phyloP scores from a whole-genome alignment of 2,329 filamentous ascomycete genomes.

The Beauveria australis region DNA sequence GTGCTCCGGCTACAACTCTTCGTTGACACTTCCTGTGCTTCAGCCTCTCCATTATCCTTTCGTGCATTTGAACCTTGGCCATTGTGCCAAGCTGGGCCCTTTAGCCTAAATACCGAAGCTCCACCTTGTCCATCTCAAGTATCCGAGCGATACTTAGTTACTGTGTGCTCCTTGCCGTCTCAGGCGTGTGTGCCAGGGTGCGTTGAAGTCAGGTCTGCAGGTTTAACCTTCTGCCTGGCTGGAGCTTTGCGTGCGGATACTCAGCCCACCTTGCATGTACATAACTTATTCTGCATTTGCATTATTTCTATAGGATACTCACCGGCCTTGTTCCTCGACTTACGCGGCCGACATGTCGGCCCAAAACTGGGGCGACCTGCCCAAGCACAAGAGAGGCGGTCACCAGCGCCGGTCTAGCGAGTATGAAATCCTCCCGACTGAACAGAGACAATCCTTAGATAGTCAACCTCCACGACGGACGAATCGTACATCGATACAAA shows the following conservation, averaged over 20 bases:
- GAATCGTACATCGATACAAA: slow-evolving; percentile 48
- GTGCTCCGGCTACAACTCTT: background rate
- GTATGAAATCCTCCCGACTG: slow-evolving; percentile 22
- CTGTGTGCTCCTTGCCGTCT: background rate
- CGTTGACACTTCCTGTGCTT: background rate
- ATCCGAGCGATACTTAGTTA: background rate
- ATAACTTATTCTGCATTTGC: slow-evolving; percentile 4
- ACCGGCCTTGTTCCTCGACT: background rate
- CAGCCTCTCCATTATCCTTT: background rate
- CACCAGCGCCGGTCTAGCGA: slow-evolving; percentile 11
- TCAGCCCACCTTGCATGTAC: background rate
- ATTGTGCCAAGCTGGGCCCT: background rate
- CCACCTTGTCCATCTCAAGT: background rate
- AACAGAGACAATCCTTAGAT: slow-evolving; percentile 25
- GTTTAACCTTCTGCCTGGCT: background rate
- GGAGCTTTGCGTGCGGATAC: slow-evolving; percentile 3
- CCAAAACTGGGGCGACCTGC: slow-evolving; percentile 12
- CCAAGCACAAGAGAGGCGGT: slow-evolving; percentile 8
- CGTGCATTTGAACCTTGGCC: background rate
- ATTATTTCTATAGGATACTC: background rate
- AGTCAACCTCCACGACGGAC: slow-evolving; percentile 35
- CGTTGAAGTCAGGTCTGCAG: background rate
- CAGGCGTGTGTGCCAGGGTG: background rate
- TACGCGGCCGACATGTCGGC: slow-evolving; percentile 10
- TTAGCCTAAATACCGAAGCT: slow-evolving; percentile 2